These are phyloP conservation scores for Cochlearia excelsa DNA, from an alignment of 345 rosid species.

Conservation along the genomic window DNA sequence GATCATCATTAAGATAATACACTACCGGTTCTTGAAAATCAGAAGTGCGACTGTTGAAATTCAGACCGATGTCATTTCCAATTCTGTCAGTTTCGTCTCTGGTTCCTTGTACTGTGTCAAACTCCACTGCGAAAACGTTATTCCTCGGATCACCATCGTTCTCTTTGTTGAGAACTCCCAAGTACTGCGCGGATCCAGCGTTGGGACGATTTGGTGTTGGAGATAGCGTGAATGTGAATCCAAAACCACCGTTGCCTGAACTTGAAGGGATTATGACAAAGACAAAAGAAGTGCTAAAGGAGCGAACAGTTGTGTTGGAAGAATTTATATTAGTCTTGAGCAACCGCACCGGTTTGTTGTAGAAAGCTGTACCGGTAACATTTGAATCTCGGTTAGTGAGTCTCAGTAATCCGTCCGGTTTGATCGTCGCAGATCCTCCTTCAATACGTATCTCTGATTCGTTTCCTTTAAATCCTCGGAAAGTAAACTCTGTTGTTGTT, in stretches of 20 bases:
- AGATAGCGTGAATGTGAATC: constrained; percentile 53
- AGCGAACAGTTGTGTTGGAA: constrained; percentile 21
- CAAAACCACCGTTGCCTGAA: constrained; percentile 47
- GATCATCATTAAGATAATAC: constrained; percentile 7
- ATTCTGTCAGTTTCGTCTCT: constrained; percentile 3
- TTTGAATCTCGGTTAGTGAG: constrained; percentile 19
- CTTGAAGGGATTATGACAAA: constrained; percentile 41
- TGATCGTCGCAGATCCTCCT: constrained; percentile 2
- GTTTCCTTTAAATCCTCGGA: constrained; percentile 27
- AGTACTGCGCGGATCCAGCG: constrained; percentile 39
- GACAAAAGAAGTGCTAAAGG: constrained; percentile 55
- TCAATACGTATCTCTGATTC: not conserved
- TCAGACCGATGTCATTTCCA: constrained; percentile 57
- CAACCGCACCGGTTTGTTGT: constrained; percentile 27
- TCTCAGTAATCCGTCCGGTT: constrained; percentile 30
- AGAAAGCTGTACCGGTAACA: constrained; percentile 31
- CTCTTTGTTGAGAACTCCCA: constrained; percentile 43
- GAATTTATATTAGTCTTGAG: not conserved
- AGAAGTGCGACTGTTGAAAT: constrained; percentile 47
- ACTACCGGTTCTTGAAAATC: not conserved
- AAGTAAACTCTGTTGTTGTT: constrained; percentile 17
- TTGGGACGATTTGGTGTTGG: constrained; percentile 39
- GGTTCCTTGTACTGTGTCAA: constrained; percentile 59
- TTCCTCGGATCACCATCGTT: constrained; percentile 18
- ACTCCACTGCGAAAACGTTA: constrained; percentile 56